Conservation (phyloP, 768 basidiomycete species). For the Boletus speciosus region DNA sequence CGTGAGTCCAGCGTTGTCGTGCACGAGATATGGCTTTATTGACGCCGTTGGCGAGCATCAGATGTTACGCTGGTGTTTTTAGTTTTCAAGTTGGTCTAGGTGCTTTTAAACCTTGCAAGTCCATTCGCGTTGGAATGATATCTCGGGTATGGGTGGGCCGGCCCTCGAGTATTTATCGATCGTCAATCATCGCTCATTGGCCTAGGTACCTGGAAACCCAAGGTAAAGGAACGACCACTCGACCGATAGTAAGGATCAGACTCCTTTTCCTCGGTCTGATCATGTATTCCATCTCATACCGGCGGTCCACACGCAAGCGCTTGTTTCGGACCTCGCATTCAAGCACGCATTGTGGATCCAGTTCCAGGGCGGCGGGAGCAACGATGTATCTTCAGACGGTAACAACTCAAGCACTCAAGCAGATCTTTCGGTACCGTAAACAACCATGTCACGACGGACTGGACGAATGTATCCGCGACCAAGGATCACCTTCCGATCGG, state of each 20-base stretch:
- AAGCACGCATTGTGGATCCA: conserved; percentile 50
- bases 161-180: neutral
- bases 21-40: neutral
- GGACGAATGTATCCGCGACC: no score
- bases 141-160: conserved; percentile 1
- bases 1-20: neutral
- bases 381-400: no score
- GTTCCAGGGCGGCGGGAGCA: no score
- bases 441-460: no score
- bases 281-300: conserved; percentile 40
- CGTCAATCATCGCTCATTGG: neutral
- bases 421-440: no score
- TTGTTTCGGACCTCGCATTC: conserved; percentile 50
- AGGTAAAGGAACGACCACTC: conserved; percentile 44
- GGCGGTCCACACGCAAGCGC: conserved; percentile 41
- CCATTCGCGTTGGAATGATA: conserved; percentile 8
- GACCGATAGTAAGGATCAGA: conserved; percentile 70
- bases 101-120: neutral
- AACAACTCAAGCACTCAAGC: no score
- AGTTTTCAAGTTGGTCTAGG: neutral
- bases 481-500: no score
- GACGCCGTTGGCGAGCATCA: neutral
- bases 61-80: conserved; percentile 1
- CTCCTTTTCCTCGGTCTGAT: conserved; percentile 48
- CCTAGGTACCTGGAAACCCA: conserved; percentile 54